Percentiles rank a stretch among this genome's conserved stretches.
Evolutionary conservation across 257 asterid genomes (phyloP).

Genomic region (Buddleja alternifolia): DNA sequence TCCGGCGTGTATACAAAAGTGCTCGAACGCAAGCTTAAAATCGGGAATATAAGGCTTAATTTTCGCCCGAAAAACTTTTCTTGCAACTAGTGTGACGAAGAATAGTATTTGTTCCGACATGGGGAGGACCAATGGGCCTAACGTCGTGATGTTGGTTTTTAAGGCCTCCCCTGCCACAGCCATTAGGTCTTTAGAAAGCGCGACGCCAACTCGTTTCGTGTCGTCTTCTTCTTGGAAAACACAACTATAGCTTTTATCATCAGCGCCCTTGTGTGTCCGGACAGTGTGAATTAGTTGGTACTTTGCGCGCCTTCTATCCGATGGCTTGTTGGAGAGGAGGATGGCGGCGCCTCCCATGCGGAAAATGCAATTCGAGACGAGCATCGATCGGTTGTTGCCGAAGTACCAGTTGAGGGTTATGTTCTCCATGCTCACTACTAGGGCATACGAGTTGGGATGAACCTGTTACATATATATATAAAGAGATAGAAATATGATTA

Average conservation of each 20-base stretch:
- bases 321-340: conserved; percentile 35
- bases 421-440: conserved; percentile 40
- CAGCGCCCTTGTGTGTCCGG: conserved; percentile 39
- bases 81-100: not conserved
- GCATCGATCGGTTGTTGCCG: conserved; percentile 41
- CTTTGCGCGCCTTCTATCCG: conserved; percentile 25
- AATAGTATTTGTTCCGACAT: conserved; percentile 32
- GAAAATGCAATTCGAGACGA: conserved; percentile 42
- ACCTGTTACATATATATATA: conserved; percentile 24
- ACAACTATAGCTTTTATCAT: conserved; percentile 34
- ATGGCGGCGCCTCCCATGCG: conserved; percentile 39
- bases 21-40: conserved; percentile 49
- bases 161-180: conserved; percentile 39
- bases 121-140: conserved; percentile 48
- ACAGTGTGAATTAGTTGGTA: conserved; percentile 35
- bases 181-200: conserved; percentile 37
- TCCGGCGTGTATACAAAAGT: conserved; percentile 47
- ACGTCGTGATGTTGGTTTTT: conserved; percentile 33
- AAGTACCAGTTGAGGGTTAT: conserved; percentile 17
- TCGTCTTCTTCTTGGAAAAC: conserved; percentile 38
- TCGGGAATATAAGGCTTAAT: conserved; percentile 34
- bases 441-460: conserved; percentile 30
- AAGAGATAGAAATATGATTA: no score
- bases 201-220: conserved; percentile 5
- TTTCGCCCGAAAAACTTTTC: conserved; percentile 32